Evolutionary conservation across 106 monocot genomes (phyloP), one percentile per base, ranked within the genome.

Genomic region (Gastrodia elata): DNA sequence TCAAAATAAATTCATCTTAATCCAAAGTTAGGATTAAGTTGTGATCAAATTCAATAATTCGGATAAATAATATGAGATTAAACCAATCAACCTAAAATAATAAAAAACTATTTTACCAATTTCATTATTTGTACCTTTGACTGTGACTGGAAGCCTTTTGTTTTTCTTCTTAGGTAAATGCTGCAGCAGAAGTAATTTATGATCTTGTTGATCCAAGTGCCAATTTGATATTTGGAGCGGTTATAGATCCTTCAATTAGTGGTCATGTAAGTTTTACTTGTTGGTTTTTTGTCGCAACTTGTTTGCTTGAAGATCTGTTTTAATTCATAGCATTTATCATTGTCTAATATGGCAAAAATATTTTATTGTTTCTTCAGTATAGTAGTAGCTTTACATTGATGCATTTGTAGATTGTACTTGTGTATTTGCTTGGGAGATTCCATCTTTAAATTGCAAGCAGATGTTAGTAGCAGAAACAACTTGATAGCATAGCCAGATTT

Each of bases 151-250:
- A 22, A 44, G 33, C 14, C 37, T 52, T n/a, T n/a, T n/a, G n/a
- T n/a, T n/a, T n/a, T n/a, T 52, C 9, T 52, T 40, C 74, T 57
- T 75, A 94, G 94, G 94, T 94, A 20, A 94, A 94, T 80, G 84
- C 91, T 73, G 94, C 94, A 72, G 94, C 94, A 64, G 94, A 94
- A 80, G 86, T 94, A 32, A 94, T 94, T 35, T 94, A 94, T 78
- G 94, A 94, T 76, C 86, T 94, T 79, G 94, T 94, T 64, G 89
- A 94, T 83, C 94, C 91, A 59, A 87, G 82, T 87, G 94, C 91
- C 71, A 94, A 91, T 80, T 81, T 94, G 67, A 94, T 94, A 91
- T 94, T 94, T 85, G 94, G 91, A 57, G 86, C 91, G 58, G 91
- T 94, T 39, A 82, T 94, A 64, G 91, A 94, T 65, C 91, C 70